These are phyloP conservation scores for Hypoxylon trugodes DNA, from an alignment of 495 filamentous ascomycete species.

Conservation along the genomic window DNA sequence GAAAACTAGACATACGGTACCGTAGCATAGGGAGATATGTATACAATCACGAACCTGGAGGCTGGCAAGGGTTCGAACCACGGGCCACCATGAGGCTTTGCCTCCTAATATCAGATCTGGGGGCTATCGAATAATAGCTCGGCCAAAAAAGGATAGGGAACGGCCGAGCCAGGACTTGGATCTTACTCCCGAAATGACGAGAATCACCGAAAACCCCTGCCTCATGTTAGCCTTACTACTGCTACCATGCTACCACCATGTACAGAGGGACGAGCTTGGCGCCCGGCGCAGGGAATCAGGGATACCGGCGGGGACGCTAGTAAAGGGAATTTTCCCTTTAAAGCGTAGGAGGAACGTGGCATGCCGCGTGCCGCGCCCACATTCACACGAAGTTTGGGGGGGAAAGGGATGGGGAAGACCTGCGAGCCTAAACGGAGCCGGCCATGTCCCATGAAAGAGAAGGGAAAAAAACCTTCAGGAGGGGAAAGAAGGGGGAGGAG, in stretches of 20 bases:
- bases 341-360: slow-evolving; percentile 42
- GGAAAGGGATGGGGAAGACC: slow-evolving; percentile 35
- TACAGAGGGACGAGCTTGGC: slow-evolving; percentile 33
- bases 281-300: slow-evolving; percentile 27
- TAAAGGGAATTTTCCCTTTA: slow-evolving; percentile 39
- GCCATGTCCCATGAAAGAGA: background rate
- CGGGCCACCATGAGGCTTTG: slow-evolving; percentile 37
- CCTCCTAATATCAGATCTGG: slow-evolving; percentile 46
- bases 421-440: slow-evolving; percentile 22
- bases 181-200: slow-evolving; percentile 49
- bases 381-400: slow-evolving; percentile 28
- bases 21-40: too few relatives aligned
- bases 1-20: too few relatives aligned
- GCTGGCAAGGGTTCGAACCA: slow-evolving; percentile 11
- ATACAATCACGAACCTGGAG: background rate
- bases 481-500: slow-evolving; percentile 1
- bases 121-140: slow-evolving; percentile 43
- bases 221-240: slow-evolving; percentile 41
- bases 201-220: slow-evolving; percentile 47
- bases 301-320: slow-evolving; percentile 34
- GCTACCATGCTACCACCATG: too few relatives aligned
- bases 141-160: slow-evolving; percentile 43
- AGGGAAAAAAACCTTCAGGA: slow-evolving; percentile 4
- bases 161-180: slow-evolving; percentile 36
- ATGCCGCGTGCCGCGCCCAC: slow-evolving; percentile 41